phyloP scores from a whole-genome alignment of 345 rosid species.

The Gossypium mustelinum region DNA sequence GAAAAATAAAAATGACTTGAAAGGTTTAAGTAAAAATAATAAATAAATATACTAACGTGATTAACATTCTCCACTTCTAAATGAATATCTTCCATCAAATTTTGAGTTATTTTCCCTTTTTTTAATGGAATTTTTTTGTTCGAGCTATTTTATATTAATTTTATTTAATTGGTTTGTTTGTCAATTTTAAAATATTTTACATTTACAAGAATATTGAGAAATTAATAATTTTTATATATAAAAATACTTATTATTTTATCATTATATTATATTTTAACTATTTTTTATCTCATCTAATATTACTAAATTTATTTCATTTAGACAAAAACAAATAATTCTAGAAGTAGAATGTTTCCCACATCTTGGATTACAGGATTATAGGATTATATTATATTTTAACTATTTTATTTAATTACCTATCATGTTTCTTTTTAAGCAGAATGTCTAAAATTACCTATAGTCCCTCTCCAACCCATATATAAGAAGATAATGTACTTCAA shows the following conservation, averaged over 20 bases:
- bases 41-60: not conserved
- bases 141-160: not conserved
- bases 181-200: too few relatives aligned
- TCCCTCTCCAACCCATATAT: too few relatives aligned
- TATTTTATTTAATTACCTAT: too few relatives aligned
- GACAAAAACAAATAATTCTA: not conserved
- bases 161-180: too few relatives aligned
- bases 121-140: not conserved
- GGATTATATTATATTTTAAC: not conserved
- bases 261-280: too few relatives aligned
- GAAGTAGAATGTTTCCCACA: not conserved
- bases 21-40: too few relatives aligned
- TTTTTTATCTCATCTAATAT: too few relatives aligned
- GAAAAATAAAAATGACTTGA: not conserved
- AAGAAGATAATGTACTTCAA: too few relatives aligned
- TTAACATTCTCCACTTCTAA: not conserved
- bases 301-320: not conserved
- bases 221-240: too few relatives aligned
- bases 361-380: slow-evolving; percentile 1
- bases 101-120: not conserved
- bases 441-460: too few relatives aligned
- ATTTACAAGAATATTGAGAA: too few relatives aligned
- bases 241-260: too few relatives aligned
- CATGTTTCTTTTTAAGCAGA: not conserved
- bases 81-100: not conserved